Conservation (phyloP, 495 filamentous ascomycete species). For the Talaromyces wortmannii region DNA sequence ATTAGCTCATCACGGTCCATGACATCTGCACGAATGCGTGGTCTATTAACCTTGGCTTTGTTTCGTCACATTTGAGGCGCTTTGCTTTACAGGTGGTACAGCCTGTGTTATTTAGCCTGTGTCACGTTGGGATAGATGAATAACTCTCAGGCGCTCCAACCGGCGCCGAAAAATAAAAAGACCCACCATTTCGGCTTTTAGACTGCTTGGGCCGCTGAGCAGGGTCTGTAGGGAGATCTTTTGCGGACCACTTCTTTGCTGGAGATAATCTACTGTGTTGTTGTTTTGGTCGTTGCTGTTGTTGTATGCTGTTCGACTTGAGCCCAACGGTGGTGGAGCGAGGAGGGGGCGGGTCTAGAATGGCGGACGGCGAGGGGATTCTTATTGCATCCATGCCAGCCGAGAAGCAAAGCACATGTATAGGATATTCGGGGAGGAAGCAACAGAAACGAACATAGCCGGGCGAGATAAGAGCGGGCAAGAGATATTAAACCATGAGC, state of each 20-base stretch:
- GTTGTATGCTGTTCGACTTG: slow-evolving; percentile 1
- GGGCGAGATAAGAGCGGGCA: neutral
- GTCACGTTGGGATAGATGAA: neutral
- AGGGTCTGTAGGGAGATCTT: slow-evolving; percentile 1
- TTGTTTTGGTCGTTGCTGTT: neutral
- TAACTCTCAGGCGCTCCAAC: neutral
- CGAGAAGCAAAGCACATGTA: neutral
- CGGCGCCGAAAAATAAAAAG: neutral
- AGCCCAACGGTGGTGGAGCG: slow-evolving; percentile 4
- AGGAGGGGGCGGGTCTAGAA: slow-evolving; percentile 40
- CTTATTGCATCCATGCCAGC: slow-evolving; percentile 54
- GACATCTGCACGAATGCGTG: neutral
- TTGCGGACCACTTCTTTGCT: slow-evolving; percentile 6
- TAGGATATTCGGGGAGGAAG: neutral
- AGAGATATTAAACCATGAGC: neutral
- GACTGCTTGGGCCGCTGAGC: slow-evolving; percentile 59
- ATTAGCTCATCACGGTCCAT: neutral
- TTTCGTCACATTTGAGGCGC: slow-evolving; percentile 76
- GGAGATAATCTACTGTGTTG: slow-evolving; percentile 11
- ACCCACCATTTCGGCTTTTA: slow-evolving; percentile 73
- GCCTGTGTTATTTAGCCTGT: slow-evolving; percentile 37
- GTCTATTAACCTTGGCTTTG: slow-evolving; percentile 46
- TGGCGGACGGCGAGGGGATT: slow-evolving; percentile 57
- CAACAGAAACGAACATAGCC: neutral
- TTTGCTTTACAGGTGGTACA: slow-evolving; percentile 80